Conservation (phyloP, 768 basidiomycete species). For the Grammothele lineata region DNA sequence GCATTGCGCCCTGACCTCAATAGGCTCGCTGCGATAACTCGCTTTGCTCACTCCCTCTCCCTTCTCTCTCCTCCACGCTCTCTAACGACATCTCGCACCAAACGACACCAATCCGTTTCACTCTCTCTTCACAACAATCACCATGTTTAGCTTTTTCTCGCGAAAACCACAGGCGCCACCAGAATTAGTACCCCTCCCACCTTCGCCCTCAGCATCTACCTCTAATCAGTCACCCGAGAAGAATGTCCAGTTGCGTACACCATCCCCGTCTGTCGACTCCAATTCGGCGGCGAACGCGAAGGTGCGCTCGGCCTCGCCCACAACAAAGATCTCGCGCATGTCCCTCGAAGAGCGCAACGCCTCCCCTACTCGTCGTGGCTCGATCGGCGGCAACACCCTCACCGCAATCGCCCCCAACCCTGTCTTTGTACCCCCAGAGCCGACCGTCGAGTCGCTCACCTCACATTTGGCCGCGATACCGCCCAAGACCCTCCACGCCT, state of each 20-base stretch:
- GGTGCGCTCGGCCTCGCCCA: constrained; percentile 24
- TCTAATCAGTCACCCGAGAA: constrained; percentile 10
- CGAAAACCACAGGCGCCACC: constrained; percentile 12
- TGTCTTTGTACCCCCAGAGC: constrained; percentile 22
- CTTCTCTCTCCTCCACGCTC: neutral
- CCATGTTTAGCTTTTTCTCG: constrained; percentile 28
- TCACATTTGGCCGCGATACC: constrained; percentile 57
- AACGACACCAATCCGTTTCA: neutral
- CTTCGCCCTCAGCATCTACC: constrained; percentile 15
- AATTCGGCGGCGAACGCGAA: constrained; percentile 18
- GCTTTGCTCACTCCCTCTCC: neutral
- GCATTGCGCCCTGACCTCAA: too few species aligned
- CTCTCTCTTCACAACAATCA: constrained; percentile 7
- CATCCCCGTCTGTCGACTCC: constrained; percentile 46
- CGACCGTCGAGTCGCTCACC: constrained; percentile 37
- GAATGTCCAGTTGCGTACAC: constrained; percentile 44
- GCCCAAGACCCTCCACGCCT: constrained; percentile 60
- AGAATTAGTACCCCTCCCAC: constrained; percentile 12
- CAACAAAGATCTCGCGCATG: constrained; percentile 18
- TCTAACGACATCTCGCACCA: neutral
- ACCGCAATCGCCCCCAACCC: constrained; percentile 24
- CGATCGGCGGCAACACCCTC: constrained; percentile 1
- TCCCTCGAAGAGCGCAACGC: constrained; percentile 29
- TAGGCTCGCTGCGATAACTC: neutral
- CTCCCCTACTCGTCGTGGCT: constrained; percentile 26